Base-by-base conservation (phyloP, 78 protist species). In the Paulinella micropora region DNA sequence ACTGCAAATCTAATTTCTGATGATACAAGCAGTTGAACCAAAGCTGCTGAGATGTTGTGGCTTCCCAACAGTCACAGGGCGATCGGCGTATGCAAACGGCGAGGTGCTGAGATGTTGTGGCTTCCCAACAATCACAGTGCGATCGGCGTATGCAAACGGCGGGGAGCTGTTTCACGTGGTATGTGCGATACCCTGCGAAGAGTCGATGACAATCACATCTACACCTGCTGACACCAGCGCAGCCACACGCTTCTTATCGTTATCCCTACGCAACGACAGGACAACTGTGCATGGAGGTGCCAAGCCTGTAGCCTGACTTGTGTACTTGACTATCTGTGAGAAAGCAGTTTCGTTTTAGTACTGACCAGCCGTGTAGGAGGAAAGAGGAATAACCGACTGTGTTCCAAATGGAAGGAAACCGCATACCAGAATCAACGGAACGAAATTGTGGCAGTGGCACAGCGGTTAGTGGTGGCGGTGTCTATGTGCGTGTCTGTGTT, bases 171-270 rank as follows among this genome's bases (percentile, higher is more conserved):
- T 6, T 41, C 3, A 6, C 69, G 6, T 6, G 69, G 41, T 6
- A 9, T 2, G 1, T 3, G 36, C 0, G n/a, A n/a, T n/a, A n/a
- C 83, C 92, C 67, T 85, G 92, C 34, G 91, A 87, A 29, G 90
- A 83, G 79, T 93, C 94, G 36, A 95, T 34, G 81, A 95, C 95
- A 32, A 95, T 86, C n/a, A 93, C 92, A 39, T 94, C 94, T 23
- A 90, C 94, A 88, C 97, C 96, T 1, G 93, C 90, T 32, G 88
- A 79, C n/a, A 90, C 91, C 40, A 94, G 90, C 1, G 86, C 88
- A 1, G 86, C 88, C n/a, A 90, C 88, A 79, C 96, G 92, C 38
- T 69, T 39, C 83, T 89, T 93, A 85, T 94, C 96, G 29, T 89
- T 73, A 2, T n/a, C n/a, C n/a, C n/a, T n/a, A n/a, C n/a, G n/a